phyloP scores from a whole-genome alignment of 805 yeast genomes.

The Pichia manshurica region DNA sequence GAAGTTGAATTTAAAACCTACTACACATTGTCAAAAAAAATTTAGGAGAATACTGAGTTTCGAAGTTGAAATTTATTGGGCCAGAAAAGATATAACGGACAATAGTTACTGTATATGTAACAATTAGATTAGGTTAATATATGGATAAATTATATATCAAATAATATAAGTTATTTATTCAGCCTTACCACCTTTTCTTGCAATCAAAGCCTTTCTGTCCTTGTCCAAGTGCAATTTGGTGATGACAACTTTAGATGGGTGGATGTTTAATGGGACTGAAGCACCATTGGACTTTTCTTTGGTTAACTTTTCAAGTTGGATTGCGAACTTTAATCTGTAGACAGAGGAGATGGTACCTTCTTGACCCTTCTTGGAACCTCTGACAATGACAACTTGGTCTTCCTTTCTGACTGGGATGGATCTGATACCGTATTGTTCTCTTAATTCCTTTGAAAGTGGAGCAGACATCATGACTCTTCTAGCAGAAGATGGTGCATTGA shows the following conservation, averaged over 20 bases:
- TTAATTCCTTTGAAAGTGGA: constrained; percentile 97
- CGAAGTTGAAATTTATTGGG: too few species aligned
- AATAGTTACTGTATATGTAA: constrained; percentile 1
- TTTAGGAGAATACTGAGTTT: too few species aligned
- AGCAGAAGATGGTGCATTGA: constrained; percentile 93
- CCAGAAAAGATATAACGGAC: too few species aligned
- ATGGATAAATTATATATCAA: background rate
- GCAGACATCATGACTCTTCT: constrained; percentile 96
- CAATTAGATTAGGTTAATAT: constrained; percentile 8
- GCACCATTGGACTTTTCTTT: constrained; percentile 98
- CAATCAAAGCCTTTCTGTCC: constrained; percentile 97
- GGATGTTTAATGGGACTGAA: constrained; percentile 92
- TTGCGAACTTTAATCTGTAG: constrained; percentile 96
- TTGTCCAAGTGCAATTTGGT: constrained; percentile 97
- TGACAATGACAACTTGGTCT: constrained; percentile 90
- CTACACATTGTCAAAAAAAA: constrained; percentile 40
- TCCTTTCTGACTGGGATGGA: constrained; percentile 97
- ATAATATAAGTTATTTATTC: constrained; percentile 51
- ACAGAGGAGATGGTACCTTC: constrained; percentile 98
- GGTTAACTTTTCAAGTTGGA: constrained; percentile 95
- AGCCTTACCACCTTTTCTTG: constrained; percentile 96
- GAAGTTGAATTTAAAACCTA: constrained; percentile 47
- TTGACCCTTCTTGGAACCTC: constrained; percentile 99
- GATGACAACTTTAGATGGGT: constrained; percentile 98
- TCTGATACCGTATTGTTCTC: constrained; percentile 93